Percentiles rank a stretch among this genome's conserved stretches.
These are phyloP conservation scores for Buddleja alternifolia DNA, from an alignment of 257 asterid genomes.

Conservation along the genomic window DNA sequence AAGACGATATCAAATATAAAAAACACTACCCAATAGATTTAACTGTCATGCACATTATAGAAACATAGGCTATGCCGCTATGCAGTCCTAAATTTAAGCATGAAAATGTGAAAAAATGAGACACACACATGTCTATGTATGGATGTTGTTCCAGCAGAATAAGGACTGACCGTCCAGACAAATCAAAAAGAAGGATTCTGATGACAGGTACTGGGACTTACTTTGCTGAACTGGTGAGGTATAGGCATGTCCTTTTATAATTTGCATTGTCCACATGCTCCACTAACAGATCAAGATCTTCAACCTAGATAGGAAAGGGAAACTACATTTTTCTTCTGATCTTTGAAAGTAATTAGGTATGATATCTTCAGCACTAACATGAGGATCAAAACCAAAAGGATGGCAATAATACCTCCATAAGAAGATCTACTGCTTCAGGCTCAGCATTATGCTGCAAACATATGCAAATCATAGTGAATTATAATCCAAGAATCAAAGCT, in stretches of 20 bases:
- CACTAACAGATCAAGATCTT: conserved; percentile 82
- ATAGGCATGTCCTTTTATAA: conserved; percentile 78
- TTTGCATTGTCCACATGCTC: conserved; percentile 77
- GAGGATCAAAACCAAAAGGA: conserved; percentile 6
- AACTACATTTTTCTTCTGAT: conserved; percentile 3
- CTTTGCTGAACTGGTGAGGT: conserved; percentile 91
- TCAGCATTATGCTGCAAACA: conserved; percentile 92
- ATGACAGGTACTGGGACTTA: conserved; percentile 37
- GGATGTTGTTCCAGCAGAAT: too few species aligned
- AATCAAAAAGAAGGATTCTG: too few species aligned
- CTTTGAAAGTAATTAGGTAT: not conserved
- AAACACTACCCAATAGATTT: too few species aligned
- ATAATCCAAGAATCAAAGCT: conserved; percentile 7
- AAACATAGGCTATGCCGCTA: too few species aligned
- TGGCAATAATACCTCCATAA: conserved; percentile 65
- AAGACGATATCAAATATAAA: too few species aligned
- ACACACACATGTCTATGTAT: too few species aligned
- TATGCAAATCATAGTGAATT: conserved; percentile 26
- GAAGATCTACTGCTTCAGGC: conserved; percentile 84
- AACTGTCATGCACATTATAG: too few species aligned
- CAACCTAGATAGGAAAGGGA: conserved; percentile 58
- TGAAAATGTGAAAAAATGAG: too few species aligned
- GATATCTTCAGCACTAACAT: conserved; percentile 8
- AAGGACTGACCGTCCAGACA: too few species aligned
- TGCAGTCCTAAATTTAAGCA: too few species aligned